Percentiles rank a stretch among this genome's conserved stretches.
phyloP scores from a whole-genome alignment of 805 yeast genomes.

The Yarrowia keelungensis region DNA sequence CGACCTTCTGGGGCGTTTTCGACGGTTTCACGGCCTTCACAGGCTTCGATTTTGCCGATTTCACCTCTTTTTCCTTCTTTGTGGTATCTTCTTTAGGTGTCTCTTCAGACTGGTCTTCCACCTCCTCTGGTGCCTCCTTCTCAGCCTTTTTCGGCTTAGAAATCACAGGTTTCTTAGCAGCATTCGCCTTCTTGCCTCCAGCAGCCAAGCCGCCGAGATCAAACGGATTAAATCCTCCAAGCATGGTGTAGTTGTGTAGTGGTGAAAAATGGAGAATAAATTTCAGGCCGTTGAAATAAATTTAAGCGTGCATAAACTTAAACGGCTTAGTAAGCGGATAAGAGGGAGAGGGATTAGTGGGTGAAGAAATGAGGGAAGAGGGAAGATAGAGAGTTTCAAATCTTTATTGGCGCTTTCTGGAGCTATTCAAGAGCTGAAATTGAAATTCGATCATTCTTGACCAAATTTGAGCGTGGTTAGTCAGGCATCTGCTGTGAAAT shows the following conservation, averaged over 20 bases:
- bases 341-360: background rate
- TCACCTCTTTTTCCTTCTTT: background rate
- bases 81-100: conserved; percentile 5
- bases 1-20: no score
- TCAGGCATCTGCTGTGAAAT: no score
- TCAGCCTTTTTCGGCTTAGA: background rate
- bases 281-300: conserved; percentile 29
- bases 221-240: conserved; percentile 38
- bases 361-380: no score
- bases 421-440: no score
- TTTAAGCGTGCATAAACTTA: conserved; percentile 36
- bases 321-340: background rate
- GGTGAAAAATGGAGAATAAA: background rate
- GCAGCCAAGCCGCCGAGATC: conserved; percentile 15
- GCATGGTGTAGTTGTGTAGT: conserved; percentile 20
- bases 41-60: background rate
- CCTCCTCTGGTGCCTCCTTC: background rate
- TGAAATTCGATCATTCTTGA: no score
- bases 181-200: background rate
- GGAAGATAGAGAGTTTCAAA: no score
- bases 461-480: no score
- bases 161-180: background rate
- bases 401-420: no score
- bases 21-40: background rate
- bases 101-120: background rate